Evolutionary conservation across 2,329 filamentous ascomycete species (phyloP), one percentile per base, ranked within the genome.

Genomic region (Fusarium goolgardi): DNA sequence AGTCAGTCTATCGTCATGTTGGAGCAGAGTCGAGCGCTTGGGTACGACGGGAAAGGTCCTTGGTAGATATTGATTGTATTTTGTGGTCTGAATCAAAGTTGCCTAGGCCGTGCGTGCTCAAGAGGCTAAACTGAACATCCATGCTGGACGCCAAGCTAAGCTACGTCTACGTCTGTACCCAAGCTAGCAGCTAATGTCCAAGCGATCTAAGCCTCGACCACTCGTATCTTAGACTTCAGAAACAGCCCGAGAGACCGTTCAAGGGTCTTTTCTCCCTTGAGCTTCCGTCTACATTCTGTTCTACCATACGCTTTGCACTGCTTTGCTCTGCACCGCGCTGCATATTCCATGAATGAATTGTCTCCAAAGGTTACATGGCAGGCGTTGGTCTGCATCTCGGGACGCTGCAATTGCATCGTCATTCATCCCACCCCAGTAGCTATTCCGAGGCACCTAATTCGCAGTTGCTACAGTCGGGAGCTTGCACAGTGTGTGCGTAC

Each of bases 21-120:
- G 49, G 61, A 69, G 59, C 51, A 59, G 64, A 39, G 72, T 68
- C 71, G 73, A 73, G 71, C 71, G 71, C 71, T 53, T 59, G 65
- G 59, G 69, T 65, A 65, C 46, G 27, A 44, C 25, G 23, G 45
- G 59, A 47, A 55, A 40, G 34, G 67, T 45, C 40, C 51, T 70
- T 25, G 44, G 44, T 53, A 49, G 47, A 54, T 51, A 45, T 37
- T 53, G 34, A 61, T 50, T 51, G 45, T 43, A 23, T 45, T 37
- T 49, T 47, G 37, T 49, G 57, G 53, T 67, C 46, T 67, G 34
- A 64, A 43, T 53, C 49, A 54, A 43, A 59, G 47, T 53, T 59
- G 25, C 40, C 23, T 43, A 56, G 56, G 31, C 40, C 40, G 49
- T 55, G 55, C 40, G 44, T 55, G 44, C 41, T 50, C 49, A 57